Conservation (phyloP, 352 stramenopile genomes). For the Phytopythium boreale region DNA sequence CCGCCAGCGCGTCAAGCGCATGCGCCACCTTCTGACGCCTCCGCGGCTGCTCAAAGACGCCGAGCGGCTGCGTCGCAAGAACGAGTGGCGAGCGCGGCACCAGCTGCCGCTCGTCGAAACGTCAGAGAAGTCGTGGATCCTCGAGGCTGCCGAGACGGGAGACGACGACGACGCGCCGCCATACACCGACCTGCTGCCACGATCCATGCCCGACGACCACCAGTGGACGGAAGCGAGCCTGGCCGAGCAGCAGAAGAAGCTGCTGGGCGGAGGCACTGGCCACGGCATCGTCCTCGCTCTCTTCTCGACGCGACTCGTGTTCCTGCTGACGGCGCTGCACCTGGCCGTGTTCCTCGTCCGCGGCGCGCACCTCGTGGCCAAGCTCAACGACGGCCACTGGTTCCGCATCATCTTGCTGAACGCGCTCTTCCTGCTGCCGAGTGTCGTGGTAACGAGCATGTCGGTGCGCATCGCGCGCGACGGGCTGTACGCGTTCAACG, state of each 20-base stretch:
- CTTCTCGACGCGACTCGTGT: conserved; percentile 67
- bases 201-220: conserved; percentile 11
- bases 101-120: conserved; percentile 24
- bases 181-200: conserved; percentile 44
- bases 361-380: conserved; percentile 19
- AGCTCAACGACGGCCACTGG: conserved; percentile 6
- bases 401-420: conserved; percentile 27
- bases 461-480: conserved; percentile 64
- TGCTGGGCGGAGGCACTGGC: conserved; percentile 35
- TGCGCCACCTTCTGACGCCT: conserved; percentile 51
- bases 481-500: conserved; percentile 68
- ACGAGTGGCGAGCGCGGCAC: conserved; percentile 48
- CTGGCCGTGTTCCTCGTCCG: conserved; percentile 61
- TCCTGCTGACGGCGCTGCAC: conserved; percentile 71
- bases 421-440: conserved; percentile 49
- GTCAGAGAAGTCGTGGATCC: conserved; percentile 46
- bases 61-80: conserved; percentile 53
- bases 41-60: conserved; percentile 52
- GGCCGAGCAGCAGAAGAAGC: conserved; percentile 27
- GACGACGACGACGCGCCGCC: conserved; percentile 41
- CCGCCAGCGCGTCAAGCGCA: conserved; percentile 41
- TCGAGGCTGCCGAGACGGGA: conserved; percentile 25
- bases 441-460: conserved; percentile 56
- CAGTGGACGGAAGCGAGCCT: conserved; percentile 43
- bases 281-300: conserved; percentile 60